phyloP scores from a whole-genome alignment of 2,329 filamentous ascomycete species.

The Alternaria tenuissima region DNA sequence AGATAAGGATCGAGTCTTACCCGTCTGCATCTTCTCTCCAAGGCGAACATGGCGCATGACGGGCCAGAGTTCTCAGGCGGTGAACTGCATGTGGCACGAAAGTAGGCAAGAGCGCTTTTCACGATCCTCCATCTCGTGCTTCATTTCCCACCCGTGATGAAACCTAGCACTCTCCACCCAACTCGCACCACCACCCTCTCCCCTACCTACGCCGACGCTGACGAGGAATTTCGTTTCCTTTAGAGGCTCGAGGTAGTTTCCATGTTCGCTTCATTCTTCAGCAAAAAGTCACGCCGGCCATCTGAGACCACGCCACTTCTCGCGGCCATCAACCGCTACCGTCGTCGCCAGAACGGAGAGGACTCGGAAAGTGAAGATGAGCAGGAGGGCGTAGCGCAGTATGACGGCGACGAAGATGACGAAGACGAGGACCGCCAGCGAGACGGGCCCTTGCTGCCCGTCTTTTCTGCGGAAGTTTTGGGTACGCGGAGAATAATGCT shows the following conservation, averaged over 20 bases:
- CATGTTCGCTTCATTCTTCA: conserved; percentile 52
- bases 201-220: conserved; percentile 17
- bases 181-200: conserved; percentile 11
- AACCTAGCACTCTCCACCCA: conserved; percentile 16
- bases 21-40: conserved; percentile 14
- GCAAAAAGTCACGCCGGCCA: conserved; percentile 38
- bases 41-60: conserved; percentile 17
- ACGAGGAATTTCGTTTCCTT: conserved; percentile 16
- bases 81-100: conserved; percentile 16
- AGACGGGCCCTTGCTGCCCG: conserved; percentile 50
- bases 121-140: conserved; percentile 15
- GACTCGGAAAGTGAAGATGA: conserved; percentile 32
- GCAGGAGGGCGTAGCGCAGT: conserved; percentile 29
- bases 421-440: conserved; percentile 34
- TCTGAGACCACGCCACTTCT: conserved; percentile 50
- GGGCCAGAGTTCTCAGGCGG: conserved; percentile 16
- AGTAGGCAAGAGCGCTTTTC: conserved; percentile 19
- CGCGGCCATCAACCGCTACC: conserved; percentile 41
- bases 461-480: conserved; percentile 51
- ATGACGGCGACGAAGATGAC: conserved; percentile 41
- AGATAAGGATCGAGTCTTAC: conserved; percentile 16
- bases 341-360: conserved; percentile 35
- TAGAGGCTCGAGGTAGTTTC: conserved; percentile 27
- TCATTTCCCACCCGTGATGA: conserved; percentile 20
- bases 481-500: conserved; percentile 32